Percentiles rank a stretch among this genome's conserved stretches.
These are phyloP conservation scores for Alternaria brassicae DNA, from an alignment of 2,329 filamentous ascomycete species.

Conservation along the genomic window DNA sequence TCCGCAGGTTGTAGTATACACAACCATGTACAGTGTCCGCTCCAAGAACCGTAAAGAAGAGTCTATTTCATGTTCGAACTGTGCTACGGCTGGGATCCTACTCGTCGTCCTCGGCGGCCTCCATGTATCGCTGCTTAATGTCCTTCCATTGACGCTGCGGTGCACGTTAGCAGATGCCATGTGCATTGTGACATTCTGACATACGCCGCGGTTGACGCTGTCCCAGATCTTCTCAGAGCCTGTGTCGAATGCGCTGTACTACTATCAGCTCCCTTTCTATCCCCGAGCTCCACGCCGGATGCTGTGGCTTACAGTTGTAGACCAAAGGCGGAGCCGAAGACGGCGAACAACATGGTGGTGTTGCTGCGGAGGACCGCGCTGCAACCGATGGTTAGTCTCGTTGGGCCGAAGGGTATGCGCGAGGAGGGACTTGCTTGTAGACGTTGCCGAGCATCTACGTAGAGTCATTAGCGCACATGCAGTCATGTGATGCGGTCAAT, in stretches of 20 bases:
- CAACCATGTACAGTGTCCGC: slow-evolving; percentile 42
- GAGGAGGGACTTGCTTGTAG: slow-evolving; percentile 56
- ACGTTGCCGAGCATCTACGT: slow-evolving; percentile 61
- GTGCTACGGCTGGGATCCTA: slow-evolving; percentile 26
- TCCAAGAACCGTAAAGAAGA: slow-evolving; percentile 23
- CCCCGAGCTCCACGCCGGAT: not conserved
- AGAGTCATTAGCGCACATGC: slow-evolving; percentile 33
- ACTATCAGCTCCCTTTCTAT: slow-evolving; percentile 29
- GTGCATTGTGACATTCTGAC: slow-evolving; percentile 13
- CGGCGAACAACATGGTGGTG: slow-evolving; percentile 81
- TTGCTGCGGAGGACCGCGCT: slow-evolving; percentile 89
- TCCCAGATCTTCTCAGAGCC: slow-evolving; percentile 89
- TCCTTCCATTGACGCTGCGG: slow-evolving; percentile 98
- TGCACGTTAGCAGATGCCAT: slow-evolving; percentile 26
- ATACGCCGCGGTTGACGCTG: slow-evolving; percentile 83
- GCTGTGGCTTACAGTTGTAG: slow-evolving; percentile 82
- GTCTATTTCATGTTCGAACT: slow-evolving; percentile 28
- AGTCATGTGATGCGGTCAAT: slow-evolving; percentile 27
- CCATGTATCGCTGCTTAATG: slow-evolving; percentile 87
- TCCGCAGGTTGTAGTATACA: slow-evolving; percentile 47
- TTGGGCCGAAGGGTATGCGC: slow-evolving; percentile 21
- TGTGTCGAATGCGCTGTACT: slow-evolving; percentile 78
- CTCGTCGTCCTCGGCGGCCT: slow-evolving; percentile 70
- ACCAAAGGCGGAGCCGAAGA: slow-evolving; percentile 87
- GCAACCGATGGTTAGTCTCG: slow-evolving; percentile 44